phyloP scores from a whole-genome alignment of 208 protist genomes.

The Leptomonas seymouri region DNA sequence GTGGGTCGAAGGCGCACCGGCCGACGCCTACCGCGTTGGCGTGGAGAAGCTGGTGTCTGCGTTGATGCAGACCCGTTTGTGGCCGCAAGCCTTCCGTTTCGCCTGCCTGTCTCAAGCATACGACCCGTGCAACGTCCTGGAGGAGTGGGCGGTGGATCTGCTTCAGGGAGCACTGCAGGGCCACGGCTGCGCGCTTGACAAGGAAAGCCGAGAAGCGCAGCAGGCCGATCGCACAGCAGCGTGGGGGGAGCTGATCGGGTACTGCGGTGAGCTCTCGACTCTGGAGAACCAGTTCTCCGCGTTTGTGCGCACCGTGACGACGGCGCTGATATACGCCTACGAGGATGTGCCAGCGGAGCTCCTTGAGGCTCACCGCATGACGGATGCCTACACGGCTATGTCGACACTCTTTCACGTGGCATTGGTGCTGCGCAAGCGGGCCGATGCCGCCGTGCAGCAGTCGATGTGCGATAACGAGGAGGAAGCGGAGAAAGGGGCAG shows the following conservation, averaged over 20 bases:
- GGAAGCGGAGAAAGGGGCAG: conserved; percentile 10
- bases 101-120: conserved; percentile 41
- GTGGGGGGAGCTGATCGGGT: conserved; percentile 53
- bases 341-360: conserved; percentile 48
- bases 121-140: conserved; percentile 54
- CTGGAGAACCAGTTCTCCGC: conserved; percentile 58
- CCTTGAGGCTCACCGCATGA: conserved; percentile 42
- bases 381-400: conserved; percentile 73
- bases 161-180: conserved; percentile 21
- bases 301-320: conserved; percentile 50
- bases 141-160: conserved; percentile 66
- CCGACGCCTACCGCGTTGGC: conserved; percentile 37
- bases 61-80: conserved; percentile 73
- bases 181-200: conserved; percentile 7
- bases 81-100: conserved; percentile 73
- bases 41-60: conserved; percentile 58
- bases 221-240: conserved; percentile 42
- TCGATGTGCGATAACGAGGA: conserved; percentile 12
- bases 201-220: conserved; percentile 16
- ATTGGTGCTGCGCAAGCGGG: conserved; percentile 31
- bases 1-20: conserved; percentile 65
- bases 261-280: conserved; percentile 64
- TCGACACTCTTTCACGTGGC: conserved; percentile 70
- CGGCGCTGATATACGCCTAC: conserved; percentile 58
- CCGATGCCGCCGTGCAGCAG: conserved; percentile 10